phyloP scores from a whole-genome alignment of 164 flowering plant species.

The Dillenia turbinata region DNA sequence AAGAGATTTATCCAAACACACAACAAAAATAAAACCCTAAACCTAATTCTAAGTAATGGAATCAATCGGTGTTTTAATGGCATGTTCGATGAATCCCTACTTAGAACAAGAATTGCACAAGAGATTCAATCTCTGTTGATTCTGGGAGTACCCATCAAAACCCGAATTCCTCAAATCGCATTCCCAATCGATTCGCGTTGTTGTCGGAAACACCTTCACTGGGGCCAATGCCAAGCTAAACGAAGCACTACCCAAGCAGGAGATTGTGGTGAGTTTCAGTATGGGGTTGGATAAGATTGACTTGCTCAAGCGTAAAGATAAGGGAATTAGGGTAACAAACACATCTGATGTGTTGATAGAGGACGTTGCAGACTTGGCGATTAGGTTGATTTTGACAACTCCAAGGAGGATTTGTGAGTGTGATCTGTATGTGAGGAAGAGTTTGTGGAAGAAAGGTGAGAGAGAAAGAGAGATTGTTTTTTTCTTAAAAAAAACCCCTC shows the following conservation, averaged over 20 bases:
- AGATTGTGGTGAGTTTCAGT: slow-evolving; percentile 72
- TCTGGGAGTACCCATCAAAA: slow-evolving; percentile 38
- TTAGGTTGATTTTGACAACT: slow-evolving; percentile 61
- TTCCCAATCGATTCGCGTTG: slow-evolving; percentile 51
- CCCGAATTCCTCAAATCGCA: slow-evolving; percentile 32
- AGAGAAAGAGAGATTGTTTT: too few species aligned
- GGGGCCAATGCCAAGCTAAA: slow-evolving; percentile 66
- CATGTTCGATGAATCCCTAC: slow-evolving; percentile 50
- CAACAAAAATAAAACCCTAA: neutral
- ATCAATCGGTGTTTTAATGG: slow-evolving; percentile 57
- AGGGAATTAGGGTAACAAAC: slow-evolving; percentile 79
- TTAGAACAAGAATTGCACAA: slow-evolving; percentile 58
- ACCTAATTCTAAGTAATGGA: slow-evolving; percentile 37
- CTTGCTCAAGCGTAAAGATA: slow-evolving; percentile 65
- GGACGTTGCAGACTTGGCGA: slow-evolving; percentile 90
- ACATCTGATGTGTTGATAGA: slow-evolving; percentile 94
- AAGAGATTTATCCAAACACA: too few species aligned
- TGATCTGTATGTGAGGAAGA: slow-evolving; percentile 65
- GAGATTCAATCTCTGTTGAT: slow-evolving; percentile 55
- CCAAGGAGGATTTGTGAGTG: slow-evolving; percentile 53
- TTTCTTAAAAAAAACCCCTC: too few species aligned
- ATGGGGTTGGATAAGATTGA: slow-evolving; percentile 89
- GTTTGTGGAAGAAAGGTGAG: slow-evolving; percentile 61
- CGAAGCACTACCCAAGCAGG: slow-evolving; percentile 68
- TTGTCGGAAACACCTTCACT: slow-evolving; percentile 54